Evolutionary conservation across 148 eudicot genomes (phyloP).

Genomic region (Fagopyrum homotropicum): DNA sequence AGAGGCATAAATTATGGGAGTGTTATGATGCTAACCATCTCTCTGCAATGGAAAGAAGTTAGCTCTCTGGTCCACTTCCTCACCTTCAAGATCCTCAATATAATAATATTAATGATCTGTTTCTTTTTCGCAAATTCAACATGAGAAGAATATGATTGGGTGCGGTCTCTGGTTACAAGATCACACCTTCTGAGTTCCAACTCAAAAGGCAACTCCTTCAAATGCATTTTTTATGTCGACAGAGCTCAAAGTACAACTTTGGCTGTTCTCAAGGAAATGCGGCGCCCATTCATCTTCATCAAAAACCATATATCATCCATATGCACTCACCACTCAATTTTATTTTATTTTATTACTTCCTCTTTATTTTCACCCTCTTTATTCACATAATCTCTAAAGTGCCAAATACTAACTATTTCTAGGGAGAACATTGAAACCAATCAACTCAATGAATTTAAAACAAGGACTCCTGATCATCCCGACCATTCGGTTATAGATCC

Average conservation of each 20-base stretch:
- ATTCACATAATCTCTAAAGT: background rate
- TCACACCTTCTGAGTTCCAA: background rate
- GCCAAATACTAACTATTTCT: too few species aligned
- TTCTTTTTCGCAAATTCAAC: background rate
- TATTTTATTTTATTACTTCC: too few species aligned
- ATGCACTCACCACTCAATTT: too few species aligned
- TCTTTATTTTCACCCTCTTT: background rate
- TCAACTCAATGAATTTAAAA: too few species aligned
- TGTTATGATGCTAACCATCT: constrained; percentile 3
- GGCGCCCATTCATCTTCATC: background rate
- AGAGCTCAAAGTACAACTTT: background rate
- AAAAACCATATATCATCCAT: background rate
- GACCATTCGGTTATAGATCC: too few species aligned
- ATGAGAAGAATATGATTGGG: constrained; percentile 4
- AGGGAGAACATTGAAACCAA: too few species aligned
- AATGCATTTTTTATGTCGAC: background rate
- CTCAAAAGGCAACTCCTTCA: constrained; percentile 2
- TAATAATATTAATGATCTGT: background rate
- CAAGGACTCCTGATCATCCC: too few species aligned
- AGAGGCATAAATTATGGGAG: background rate
- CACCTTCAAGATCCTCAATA: background rate
- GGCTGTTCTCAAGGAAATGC: background rate
- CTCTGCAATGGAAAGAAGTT: background rate
- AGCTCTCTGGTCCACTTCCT: background rate
- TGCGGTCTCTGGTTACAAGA: background rate